Evolutionary conservation across 2,329 filamentous ascomycete species (phyloP), one percentile per base, ranked within the genome.

Genomic region (Helicocarpus griseus): DNA sequence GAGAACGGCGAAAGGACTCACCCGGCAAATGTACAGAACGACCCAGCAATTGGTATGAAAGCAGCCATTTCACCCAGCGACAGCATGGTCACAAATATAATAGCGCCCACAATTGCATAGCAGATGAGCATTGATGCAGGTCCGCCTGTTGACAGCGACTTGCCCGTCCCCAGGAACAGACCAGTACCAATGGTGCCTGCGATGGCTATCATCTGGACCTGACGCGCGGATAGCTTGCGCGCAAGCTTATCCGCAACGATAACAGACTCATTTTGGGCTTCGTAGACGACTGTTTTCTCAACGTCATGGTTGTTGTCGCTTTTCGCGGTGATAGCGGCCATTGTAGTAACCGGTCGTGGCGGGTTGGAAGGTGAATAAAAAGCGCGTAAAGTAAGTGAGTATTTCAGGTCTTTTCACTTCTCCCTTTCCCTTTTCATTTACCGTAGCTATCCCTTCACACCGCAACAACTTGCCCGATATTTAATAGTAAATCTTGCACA

Each of bases 151-250:
- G 78, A 73, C 36, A 84, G 65, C 3, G 79, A 77, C 60, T 78
- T 79, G 8, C 81, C 81, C 0, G 79, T 81, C 28, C 81, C 80
- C 5, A 85, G 69, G 56, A 84, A 84, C 3, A 84, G 65, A 2
- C 81, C 81, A 0, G 80, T 83, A 7, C 56, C 68, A 43, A 73
- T 73, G 5, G 69, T 72, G 21, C 70, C 70, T 5, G 68, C 70
- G 51, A 73, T 72, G 40, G 81, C 82, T 54, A 85, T 82, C 80
- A 85, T 83, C 66, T 84, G 80, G 9, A 84, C 78, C 63, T 84
- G 81, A n/a, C 81, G 76, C 14, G 78, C 69, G 2, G 77, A 79
- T 11, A 83, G 70, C 39, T 77, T 74, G 4, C 81, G 77, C 19
- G 72, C 71, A 9, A 84, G 69, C 49, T 68, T 69, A 58, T 80